These are phyloP conservation scores for Neoboletus subvelutipes DNA, from an alignment of 768 basidiomycete genomes.

Conservation along the genomic window DNA sequence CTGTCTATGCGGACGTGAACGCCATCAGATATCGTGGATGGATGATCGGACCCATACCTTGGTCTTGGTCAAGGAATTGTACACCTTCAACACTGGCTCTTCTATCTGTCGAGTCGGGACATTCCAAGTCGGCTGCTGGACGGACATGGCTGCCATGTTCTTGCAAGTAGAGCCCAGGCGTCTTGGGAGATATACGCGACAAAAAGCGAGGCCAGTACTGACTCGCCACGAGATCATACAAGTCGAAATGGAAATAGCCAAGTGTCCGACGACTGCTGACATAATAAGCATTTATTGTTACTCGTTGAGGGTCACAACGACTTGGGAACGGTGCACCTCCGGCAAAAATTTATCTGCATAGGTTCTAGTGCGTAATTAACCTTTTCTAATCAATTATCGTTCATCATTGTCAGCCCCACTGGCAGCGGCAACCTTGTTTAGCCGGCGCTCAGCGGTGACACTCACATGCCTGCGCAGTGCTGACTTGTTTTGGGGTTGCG, in stretches of 20 bases:
- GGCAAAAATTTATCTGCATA: conserved; percentile 5
- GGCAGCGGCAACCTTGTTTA: not conserved
- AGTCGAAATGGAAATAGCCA: conserved; percentile 3
- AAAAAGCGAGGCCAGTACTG: conserved; percentile 5
- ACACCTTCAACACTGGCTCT: conserved; percentile 65
- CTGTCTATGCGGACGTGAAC: conserved; percentile 49
- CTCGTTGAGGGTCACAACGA: not conserved
- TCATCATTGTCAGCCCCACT: not conserved
- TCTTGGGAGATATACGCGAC: conserved; percentile 8
- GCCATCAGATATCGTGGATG: not conserved
- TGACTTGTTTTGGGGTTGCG: not conserved
- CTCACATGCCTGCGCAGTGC: not conserved
- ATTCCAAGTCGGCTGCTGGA: conserved; percentile 56
- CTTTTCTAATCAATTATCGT: not conserved
- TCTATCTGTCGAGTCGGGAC: conserved; percentile 37
- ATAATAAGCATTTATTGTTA: conserved; percentile 15
- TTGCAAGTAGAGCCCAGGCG: conserved; percentile 4
- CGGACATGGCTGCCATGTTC: conserved; percentile 43
- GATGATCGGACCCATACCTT: conserved; percentile 59
- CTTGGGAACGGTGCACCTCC: not conserved
- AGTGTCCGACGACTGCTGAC: conserved; percentile 14
- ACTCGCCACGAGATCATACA: conserved; percentile 27
- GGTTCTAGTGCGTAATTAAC: not conserved
- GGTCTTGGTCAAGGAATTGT: conserved; percentile 88
- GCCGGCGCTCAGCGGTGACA: too few relatives aligned